Conservation (phyloP, 768 basidiomycete species). For the Leucocoprinus leucothites region DNA sequence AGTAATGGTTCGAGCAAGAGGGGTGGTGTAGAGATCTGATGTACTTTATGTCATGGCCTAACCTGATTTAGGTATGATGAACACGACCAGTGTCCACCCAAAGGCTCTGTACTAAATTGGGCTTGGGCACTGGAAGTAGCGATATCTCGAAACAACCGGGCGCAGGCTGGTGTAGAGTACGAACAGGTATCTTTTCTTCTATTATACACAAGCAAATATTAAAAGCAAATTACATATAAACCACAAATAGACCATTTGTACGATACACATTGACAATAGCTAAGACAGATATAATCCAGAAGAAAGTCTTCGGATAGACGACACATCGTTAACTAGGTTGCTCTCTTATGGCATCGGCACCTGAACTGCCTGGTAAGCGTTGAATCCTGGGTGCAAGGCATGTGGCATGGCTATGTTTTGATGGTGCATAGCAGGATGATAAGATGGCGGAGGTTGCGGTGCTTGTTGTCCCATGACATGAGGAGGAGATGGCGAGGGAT, state of each 20-base stretch:
- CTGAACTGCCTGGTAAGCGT: conserved; percentile 26
- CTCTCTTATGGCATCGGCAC: conserved; percentile 14
- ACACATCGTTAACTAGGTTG: neutral
- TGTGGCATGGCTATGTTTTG: conserved; percentile 15
- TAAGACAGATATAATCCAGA: neutral
- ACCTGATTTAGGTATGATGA: too few relatives aligned
- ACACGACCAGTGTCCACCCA: neutral
- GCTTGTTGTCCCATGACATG: conserved; percentile 4
- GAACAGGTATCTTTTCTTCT: too few relatives aligned
- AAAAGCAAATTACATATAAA: neutral
- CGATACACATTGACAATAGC: neutral
- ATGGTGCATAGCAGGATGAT: conserved; percentile 12
- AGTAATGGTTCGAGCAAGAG: neutral
- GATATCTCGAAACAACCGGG: too few relatives aligned
- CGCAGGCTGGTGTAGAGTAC: too few relatives aligned
- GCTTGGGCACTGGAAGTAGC: neutral
- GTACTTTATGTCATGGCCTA: too few relatives aligned
- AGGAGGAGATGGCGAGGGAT: conserved; percentile 31
- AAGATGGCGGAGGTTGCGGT: conserved; percentile 14
- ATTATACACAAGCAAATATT: neutral
- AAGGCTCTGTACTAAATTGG: neutral
- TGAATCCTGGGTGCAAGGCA: conserved; percentile 19
- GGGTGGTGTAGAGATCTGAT: neutral
- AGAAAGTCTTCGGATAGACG: too few relatives aligned
- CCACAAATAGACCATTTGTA: neutral